Percentiles rank a stretch among this genome's conserved stretches.
Evolutionary conservation across 768 basidiomycete genomes (phyloP).

Genomic region (Pleurotus ostreatus): DNA sequence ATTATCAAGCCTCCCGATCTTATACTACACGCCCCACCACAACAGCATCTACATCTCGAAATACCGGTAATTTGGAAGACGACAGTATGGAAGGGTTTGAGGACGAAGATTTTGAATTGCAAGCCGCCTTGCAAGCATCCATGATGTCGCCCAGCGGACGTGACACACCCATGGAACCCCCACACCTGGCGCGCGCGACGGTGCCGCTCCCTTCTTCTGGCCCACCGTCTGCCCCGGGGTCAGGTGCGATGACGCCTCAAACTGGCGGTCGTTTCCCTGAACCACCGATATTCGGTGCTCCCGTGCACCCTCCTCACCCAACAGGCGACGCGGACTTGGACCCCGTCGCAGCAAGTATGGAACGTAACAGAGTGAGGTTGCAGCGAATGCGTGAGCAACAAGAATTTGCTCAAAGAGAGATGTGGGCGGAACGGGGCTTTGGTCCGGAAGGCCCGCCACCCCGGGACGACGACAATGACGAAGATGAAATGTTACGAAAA

Average conservation of each 20-base stretch:
- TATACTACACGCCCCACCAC: slow-evolving; percentile 3
- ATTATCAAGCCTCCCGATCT: not conserved
- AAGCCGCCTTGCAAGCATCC: slow-evolving; percentile 84
- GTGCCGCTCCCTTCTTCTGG: slow-evolving; percentile 19
- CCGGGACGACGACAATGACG: slow-evolving; percentile 47
- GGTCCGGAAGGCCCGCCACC: slow-evolving; percentile 26
- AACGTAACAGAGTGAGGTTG: slow-evolving; percentile 54
- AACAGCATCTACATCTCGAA: not conserved
- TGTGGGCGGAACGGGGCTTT: slow-evolving; percentile 37
- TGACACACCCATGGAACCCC: slow-evolving; percentile 18
- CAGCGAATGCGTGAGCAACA: slow-evolving; percentile 65
- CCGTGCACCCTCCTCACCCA: slow-evolving; percentile 1
- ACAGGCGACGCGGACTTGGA: slow-evolving; percentile 32
- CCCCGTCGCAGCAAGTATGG: slow-evolving; percentile 65
- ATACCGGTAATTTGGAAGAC: not conserved
- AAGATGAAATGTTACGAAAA: slow-evolving; percentile 49
- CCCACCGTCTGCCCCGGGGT: slow-evolving; percentile 10
- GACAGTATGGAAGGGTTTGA: slow-evolving; percentile 45
- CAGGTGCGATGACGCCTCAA: slow-evolving; percentile 14
- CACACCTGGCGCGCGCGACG: slow-evolving; percentile 22
- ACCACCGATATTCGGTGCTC: slow-evolving; percentile 5
- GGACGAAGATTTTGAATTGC: slow-evolving; percentile 85
- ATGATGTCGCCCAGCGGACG: slow-evolving; percentile 30
- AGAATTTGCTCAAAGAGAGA: slow-evolving; percentile 59
- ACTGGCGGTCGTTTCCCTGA: slow-evolving; percentile 5